Conservation (phyloP, 1,139 yeast genomes). For the Candida glucosophila region DNA sequence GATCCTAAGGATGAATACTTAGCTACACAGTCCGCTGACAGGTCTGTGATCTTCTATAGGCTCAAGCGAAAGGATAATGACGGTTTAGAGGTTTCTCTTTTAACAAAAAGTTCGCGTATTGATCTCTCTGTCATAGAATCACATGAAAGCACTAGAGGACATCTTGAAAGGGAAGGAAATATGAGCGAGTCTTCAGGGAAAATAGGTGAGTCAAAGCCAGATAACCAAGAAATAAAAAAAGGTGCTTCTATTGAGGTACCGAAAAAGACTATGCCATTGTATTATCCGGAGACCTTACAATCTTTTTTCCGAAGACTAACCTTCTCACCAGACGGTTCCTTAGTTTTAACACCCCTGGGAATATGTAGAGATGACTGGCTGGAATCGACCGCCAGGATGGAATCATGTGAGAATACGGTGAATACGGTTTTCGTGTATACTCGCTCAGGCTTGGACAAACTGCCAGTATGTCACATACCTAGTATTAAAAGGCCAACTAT, state of each 20-base stretch:
- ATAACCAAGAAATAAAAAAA: constrained; percentile 19
- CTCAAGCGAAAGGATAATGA: constrained; percentile 33
- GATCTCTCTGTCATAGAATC: background rate
- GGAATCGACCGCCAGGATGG: constrained; percentile 7
- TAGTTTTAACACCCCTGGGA: constrained; percentile 81
- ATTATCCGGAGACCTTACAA: constrained; percentile 79
- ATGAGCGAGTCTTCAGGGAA: constrained; percentile 12
- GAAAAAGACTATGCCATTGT: constrained; percentile 21
- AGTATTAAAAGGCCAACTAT: constrained; percentile 80
- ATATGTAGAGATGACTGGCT: constrained; percentile 28
- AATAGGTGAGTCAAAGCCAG: no score
- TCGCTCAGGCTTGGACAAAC: constrained; percentile 54
- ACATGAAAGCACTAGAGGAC: no score
- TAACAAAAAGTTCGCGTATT: no score
- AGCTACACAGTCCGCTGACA: constrained; percentile 86
- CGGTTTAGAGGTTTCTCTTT: background rate
- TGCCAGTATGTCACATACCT: constrained; percentile 72
- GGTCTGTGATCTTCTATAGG: constrained; percentile 49
- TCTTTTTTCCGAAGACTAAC: constrained; percentile 81
- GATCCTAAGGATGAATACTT: constrained; percentile 74
- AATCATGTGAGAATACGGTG: constrained; percentile 21
- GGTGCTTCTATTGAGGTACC: constrained; percentile 1
- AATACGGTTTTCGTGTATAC: constrained; percentile 76
- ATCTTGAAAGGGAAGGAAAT: background rate
- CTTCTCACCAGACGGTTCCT: constrained; percentile 84